These are phyloP conservation scores for Chlorella sp. DNA, from an alignment of 139 green algal species.

Conservation along the genomic window DNA sequence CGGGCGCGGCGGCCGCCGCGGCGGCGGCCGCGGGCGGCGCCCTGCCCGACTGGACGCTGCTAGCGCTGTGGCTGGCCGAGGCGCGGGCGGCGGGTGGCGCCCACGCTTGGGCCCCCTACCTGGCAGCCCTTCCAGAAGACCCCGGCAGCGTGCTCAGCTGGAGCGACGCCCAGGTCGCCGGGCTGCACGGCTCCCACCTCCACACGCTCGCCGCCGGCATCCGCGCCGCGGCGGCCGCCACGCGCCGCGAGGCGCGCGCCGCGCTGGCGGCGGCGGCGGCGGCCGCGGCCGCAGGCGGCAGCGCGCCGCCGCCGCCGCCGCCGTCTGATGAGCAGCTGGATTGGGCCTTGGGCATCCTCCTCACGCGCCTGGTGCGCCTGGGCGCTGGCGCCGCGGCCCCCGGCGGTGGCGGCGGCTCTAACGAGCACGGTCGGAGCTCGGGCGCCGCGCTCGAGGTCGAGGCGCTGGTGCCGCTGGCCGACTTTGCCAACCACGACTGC, in stretches of 20 bases:
- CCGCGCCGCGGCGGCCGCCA: constrained; percentile 28
- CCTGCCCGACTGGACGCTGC: constrained; percentile 65
- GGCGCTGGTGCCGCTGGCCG: constrained; percentile 62
- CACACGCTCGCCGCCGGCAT: constrained; percentile 40
- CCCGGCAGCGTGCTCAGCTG: constrained; percentile 68
- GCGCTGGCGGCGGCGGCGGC: constrained; percentile 29
- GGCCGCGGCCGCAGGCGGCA: too few relatives aligned
- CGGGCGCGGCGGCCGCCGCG: constrained; percentile 19
- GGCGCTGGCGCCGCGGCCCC: constrained; percentile 7
- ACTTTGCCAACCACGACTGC: constrained; percentile 69
- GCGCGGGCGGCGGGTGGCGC: background rate
- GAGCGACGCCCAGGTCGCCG: constrained; percentile 52
- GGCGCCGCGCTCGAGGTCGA: constrained; percentile 48
- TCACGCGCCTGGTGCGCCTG: constrained; percentile 67
- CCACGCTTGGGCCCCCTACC: constrained; percentile 42
- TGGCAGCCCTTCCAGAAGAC: constrained; percentile 42
- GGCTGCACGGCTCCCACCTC: constrained; percentile 40
- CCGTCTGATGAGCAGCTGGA: constrained; percentile 33
- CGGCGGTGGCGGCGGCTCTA: constrained; percentile 50
- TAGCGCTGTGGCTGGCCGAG: constrained; percentile 67
- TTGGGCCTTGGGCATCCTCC: constrained; percentile 62
- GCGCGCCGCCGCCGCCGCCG: too few relatives aligned
- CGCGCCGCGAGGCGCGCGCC: constrained; percentile 46
- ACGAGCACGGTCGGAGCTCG: too few relatives aligned
- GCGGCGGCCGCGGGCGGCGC: constrained; percentile 3